These are phyloP conservation scores for Teunomyces panamensis DNA, from an alignment of 805 yeast species.

Conservation along the genomic window DNA sequence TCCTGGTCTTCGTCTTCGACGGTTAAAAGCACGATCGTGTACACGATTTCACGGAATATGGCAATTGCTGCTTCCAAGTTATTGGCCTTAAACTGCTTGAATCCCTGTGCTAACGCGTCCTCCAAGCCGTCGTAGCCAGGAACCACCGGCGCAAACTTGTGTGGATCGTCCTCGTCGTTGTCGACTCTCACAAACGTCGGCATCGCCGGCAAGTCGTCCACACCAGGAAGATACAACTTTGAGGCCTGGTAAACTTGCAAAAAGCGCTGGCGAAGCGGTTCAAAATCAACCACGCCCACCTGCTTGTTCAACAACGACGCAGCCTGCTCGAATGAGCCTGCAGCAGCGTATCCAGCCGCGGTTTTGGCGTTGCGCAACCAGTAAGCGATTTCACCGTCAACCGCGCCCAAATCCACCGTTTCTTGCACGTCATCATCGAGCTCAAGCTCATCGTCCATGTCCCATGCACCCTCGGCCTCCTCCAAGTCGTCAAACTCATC, in stretches of 20 bases:
- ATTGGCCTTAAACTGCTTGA: constrained; percentile 78
- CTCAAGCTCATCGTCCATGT: constrained; percentile 72
- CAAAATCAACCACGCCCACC: constrained; percentile 80
- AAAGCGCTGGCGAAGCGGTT: constrained; percentile 81
- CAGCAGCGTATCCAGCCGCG: constrained; percentile 91
- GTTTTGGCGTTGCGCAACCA: constrained; percentile 91
- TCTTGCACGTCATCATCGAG: constrained; percentile 45
- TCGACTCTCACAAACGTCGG: constrained; percentile 65
- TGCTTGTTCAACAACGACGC: constrained; percentile 90
- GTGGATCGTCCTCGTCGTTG: constrained; percentile 52
- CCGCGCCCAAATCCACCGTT: constrained; percentile 18
- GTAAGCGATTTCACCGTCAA: constrained; percentile 58
- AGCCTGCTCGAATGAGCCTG: constrained; percentile 95
- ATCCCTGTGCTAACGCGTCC: constrained; percentile 65
- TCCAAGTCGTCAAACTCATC: constrained; percentile 31
- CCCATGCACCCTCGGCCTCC: constrained; percentile 71
- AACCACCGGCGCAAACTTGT: constrained; percentile 55
- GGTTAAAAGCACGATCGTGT: constrained; percentile 66
- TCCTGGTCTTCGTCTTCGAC: constrained; percentile 77
- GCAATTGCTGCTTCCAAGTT: constrained; percentile 79
- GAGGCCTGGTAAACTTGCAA: constrained; percentile 79
- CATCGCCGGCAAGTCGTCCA: constrained; percentile 71
- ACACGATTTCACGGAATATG: constrained; percentile 74
- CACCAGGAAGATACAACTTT: constrained; percentile 71
- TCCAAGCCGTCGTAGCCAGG: constrained; percentile 73